Percentiles rank a stretch among this genome's conserved stretches.
These are phyloP conservation scores for Colletotrichum aenigma DNA, from an alignment of 2,329 filamentous ascomycete species.

Conservation along the genomic window DNA sequence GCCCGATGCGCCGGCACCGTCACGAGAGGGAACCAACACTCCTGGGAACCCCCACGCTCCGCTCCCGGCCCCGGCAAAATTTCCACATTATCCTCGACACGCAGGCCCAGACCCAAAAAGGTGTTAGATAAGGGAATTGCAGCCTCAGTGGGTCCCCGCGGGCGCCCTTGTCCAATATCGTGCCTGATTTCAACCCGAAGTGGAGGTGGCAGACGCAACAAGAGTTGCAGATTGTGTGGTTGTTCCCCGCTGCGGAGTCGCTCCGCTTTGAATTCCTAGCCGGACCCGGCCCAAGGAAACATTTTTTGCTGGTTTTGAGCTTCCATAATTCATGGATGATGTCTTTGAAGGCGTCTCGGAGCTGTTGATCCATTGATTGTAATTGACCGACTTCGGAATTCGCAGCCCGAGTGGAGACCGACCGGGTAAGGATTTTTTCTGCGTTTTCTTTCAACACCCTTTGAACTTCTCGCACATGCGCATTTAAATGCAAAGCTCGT, in stretches of 20 bases:
- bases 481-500: not conserved
- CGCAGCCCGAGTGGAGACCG: not conserved
- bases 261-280: not conserved
- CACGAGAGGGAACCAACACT: not conserved
- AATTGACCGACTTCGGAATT: conserved; percentile 12
- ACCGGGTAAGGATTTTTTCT: not conserved
- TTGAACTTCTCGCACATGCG: not conserved
- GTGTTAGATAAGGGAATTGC: not conserved
- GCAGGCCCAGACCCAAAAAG: not conserved
- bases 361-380: not conserved
- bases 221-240: not conserved
- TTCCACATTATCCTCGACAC: not conserved
- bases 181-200: conserved; percentile 17
- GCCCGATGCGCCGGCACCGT: not conserved
- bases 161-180: conserved; percentile 14
- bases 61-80: not conserved
- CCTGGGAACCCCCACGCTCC: conserved; percentile 1
- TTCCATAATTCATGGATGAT: not conserved
- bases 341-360: not conserved
- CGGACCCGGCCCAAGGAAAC: not conserved
- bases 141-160: not conserved
- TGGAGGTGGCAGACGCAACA: conserved; percentile 10
- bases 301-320: not conserved
- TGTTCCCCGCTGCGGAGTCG: conserved; percentile 12
- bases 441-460: not conserved